Base-by-base conservation (phyloP, 2,329 filamentous ascomycete genomes). In the Clonostachys solani region DNA sequence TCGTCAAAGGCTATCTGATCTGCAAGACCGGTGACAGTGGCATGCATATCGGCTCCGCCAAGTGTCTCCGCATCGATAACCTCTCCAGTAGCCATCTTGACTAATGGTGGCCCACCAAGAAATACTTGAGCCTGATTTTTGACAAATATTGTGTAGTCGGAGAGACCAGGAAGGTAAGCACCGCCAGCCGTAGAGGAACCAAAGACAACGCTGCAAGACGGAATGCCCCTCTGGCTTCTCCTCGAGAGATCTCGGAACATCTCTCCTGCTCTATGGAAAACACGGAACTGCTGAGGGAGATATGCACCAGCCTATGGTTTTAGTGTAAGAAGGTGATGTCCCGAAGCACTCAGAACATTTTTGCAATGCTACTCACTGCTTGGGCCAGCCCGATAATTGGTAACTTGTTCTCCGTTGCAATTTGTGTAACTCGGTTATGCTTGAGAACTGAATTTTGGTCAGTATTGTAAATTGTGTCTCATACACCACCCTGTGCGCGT, bases 11-110 rank as follows among this genome's bases (percentile, higher is more conserved):
- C 70, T 37, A 74, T 60, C 43, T 71, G 66, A 49, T 74, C 71
- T 0, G 68, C 67, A 2, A 74, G 56, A 0, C 71, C 71, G 5
- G 69, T 73, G 0, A 63, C 49, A 2, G 57, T 65, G 2, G 61
- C 64, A 50, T 73, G 70, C 13, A 71, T 62, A 16, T 61, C 57
- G 4, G 69, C 70, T 13, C 71, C 69, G 5, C 71, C 70, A 1
- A 74, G 56, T 37, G 58, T 60, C 47, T 73, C 71, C 0, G 71
- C 66, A 2, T 56, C 66, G 16, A 69, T 62, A 0, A 66, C 51
- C 45, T 74, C 70, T 3, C 71, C 69, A 0, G 69, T 74, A 0
- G 71, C 70, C 70, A 73, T 72, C 48, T 72, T 71, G 2, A 73
- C 69, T 7, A 73, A 57, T 0, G 71, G 71, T 0, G 71, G 71